These are phyloP conservation scores for Voacanga thouarsii DNA, from an alignment of 257 asterid genomes.

Conservation along the genomic window DNA sequence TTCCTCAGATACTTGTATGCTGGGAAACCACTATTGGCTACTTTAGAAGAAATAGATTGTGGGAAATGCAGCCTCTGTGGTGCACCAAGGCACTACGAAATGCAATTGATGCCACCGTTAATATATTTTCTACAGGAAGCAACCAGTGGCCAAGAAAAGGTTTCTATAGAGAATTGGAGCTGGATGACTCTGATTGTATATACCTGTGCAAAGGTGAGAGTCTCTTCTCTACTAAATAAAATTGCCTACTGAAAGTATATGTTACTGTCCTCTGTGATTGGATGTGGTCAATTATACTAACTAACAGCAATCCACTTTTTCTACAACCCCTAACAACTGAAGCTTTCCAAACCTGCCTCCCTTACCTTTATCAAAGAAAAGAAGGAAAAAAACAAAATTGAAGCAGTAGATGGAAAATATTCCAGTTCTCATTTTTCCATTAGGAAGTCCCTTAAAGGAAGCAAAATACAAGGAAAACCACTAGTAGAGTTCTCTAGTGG, in stretches of 20 bases:
- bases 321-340: not conserved
- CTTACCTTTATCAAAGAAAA: not conserved
- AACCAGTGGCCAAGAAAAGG: constrained; percentile 40
- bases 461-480: not conserved
- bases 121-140: constrained; percentile 74
- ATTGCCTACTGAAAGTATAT: not conserved
- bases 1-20: constrained; percentile 61
- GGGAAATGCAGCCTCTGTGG: constrained; percentile 69
- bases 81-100: constrained; percentile 59
- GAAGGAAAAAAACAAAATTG: not conserved
- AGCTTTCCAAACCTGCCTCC: too few species aligned
- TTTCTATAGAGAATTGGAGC: constrained; percentile 48
- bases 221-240: not conserved
- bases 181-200: constrained; percentile 76
- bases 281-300: not conserved
- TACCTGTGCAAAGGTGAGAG: constrained; percentile 75
- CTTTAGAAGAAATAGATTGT: constrained; percentile 36
- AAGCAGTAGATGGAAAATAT: not conserved
- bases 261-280: not conserved
- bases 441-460: too few species aligned
- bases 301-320: not conserved
- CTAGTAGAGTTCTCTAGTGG: not conserved
- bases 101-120: constrained; percentile 90
- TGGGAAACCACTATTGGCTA: constrained; percentile 73
- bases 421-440: too few species aligned